Base-by-base conservation (phyloP, 108 stramenopile species). In the Cyclotella distinguenda region DNA sequence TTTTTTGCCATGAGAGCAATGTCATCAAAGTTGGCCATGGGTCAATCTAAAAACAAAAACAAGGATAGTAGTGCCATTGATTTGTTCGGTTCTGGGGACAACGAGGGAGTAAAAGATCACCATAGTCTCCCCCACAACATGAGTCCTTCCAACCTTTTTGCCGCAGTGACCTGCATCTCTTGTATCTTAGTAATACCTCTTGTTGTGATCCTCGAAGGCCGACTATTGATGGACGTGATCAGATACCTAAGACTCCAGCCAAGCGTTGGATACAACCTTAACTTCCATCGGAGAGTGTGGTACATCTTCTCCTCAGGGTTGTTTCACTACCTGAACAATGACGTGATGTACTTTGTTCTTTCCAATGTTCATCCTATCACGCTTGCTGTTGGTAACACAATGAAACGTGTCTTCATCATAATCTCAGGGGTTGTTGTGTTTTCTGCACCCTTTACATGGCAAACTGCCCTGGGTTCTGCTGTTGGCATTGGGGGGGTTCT, bases 371-470 rank as follows among this genome's bases (percentile, higher is more conserved):
- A 87, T 64, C 89, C 89, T 3, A 79, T 88, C 11, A 89, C 89
- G 18, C 65, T 85, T 13, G 89, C 89, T 11, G 87, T 91, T 4
- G 89, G 87, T 50, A 91, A 91, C 53, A 91, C 87, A 18, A 47
- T 82, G 68, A 91, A 91, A 79, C 73, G 89, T 6, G 89, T 90
- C 3, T 82, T 90, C 45, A 86, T 90, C 58, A 83, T 89, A 40
- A 48, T 74, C 4, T 69, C 86, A 11, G 65, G 81, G 28, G 59
- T 89, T 8, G 12, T 87, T 6, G 86, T 84, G 4, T 86, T 88
- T 60, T 47, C 79, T 4, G 86, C 83, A n/a, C 82, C 83, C 34
- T 58, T 86, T 16, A 61, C 82, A 34, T 26, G 49, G 25, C 74
- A 67, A 62, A 62, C 78, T 7, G 64, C 57, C n/a, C 15, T 77